These are phyloP conservation scores for Dryas octopetala DNA, from an alignment of 306 rosid genomes.

Conservation along the genomic window DNA sequence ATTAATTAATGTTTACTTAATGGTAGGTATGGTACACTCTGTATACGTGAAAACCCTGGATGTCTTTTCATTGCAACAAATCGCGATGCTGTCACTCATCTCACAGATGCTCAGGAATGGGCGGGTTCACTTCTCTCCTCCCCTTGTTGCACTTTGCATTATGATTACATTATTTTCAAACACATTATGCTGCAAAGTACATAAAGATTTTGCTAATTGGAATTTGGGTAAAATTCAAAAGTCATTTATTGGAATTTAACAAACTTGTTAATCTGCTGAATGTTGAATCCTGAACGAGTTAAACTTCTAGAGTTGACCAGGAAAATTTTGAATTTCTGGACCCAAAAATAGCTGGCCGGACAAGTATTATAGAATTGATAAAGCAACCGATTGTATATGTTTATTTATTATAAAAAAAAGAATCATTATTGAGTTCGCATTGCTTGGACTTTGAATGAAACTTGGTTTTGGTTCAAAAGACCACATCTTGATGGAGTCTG, in stretches of 20 bases:
- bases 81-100: slow-evolving; percentile 98
- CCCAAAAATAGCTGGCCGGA: not conserved
- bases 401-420: not conserved
- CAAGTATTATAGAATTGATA: not conserved
- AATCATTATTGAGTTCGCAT: not conserved
- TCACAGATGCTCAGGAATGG: slow-evolving; percentile 99
- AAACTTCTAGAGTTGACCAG: not conserved
- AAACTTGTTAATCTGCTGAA: not conserved
- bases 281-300: not conserved
- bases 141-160: not conserved
- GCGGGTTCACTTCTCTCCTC: slow-evolving; percentile 62
- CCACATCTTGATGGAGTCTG: not conserved
- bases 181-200: not conserved
- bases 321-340: not conserved
- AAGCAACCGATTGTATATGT: not conserved
- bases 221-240: not conserved
- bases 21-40: slow-evolving; percentile 88
- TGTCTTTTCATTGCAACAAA: slow-evolving; percentile 97
- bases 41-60: slow-evolving; percentile 98
- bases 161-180: not conserved
- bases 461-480: not conserved
- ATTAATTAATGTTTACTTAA: slow-evolving; percentile 13
- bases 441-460: not conserved
- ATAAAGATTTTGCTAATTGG: not conserved
- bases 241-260: not conserved